A percentile compares a stretch with the other conserved stretches of the same genome.
Evolutionary conservation across 208 protist species (phyloP).

Genomic region (Trypanosoma brucei): DNA sequence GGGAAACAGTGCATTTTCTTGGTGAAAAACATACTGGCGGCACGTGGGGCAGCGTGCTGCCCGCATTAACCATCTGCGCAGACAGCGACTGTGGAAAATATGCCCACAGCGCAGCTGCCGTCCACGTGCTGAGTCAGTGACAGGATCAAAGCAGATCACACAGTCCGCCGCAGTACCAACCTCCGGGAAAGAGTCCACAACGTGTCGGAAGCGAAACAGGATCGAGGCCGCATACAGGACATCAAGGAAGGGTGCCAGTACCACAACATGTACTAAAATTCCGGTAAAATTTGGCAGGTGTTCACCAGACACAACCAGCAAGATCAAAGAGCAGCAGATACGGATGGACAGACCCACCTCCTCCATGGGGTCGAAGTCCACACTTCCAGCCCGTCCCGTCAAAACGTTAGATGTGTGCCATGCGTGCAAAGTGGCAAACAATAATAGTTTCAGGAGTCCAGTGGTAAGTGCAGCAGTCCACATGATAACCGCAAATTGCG

Average conservation of each 20-base stretch:
- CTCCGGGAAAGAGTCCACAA: slow-evolving; percentile 49
- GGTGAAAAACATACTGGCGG: slow-evolving; percentile 29
- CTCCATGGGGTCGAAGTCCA: slow-evolving; percentile 46
- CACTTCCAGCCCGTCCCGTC: background rate
- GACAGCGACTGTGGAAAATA: slow-evolving; percentile 70
- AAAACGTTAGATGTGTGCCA: background rate
- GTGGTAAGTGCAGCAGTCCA: slow-evolving; percentile 24
- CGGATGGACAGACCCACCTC: slow-evolving; percentile 35
- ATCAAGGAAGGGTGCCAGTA: slow-evolving; percentile 40
- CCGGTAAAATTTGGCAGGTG: slow-evolving; percentile 38
- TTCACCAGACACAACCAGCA: slow-evolving; percentile 29
- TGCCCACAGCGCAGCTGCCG: slow-evolving; percentile 77
- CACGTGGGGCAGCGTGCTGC: slow-evolving; percentile 62
- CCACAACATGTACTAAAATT: slow-evolving; percentile 39
- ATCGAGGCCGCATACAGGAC: slow-evolving; percentile 18
- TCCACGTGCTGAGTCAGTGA: slow-evolving; percentile 31
- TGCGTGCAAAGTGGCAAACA: slow-evolving; percentile 7
- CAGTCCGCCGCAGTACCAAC: slow-evolving; percentile 40
- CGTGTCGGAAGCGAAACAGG: slow-evolving; percentile 32
- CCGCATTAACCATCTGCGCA: slow-evolving; percentile 71
- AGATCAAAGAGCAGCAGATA: slow-evolving; percentile 24
- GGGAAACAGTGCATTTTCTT: background rate
- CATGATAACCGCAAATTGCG: slow-evolving; percentile 50
- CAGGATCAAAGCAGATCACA: slow-evolving; percentile 71
- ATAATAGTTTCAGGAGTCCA: slow-evolving; percentile 12